Conservation (phyloP, 192 early-diverging fungal genomes). For the Diversispora eburnea region DNA sequence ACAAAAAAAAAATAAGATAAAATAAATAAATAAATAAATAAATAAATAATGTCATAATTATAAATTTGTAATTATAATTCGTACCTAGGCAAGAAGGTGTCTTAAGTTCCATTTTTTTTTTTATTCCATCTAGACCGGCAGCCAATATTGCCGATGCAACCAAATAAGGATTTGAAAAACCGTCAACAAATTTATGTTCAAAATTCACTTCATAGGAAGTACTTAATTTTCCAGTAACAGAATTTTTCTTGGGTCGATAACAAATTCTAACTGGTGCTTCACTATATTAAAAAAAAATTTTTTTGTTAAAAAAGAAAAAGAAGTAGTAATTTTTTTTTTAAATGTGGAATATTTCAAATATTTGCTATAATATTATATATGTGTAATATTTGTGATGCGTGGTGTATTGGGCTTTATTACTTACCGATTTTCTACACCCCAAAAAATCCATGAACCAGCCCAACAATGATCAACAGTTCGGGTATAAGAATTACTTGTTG, state of each 20-base stretch:
- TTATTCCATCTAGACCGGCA: slow-evolving; percentile 5
- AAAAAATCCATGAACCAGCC: slow-evolving; percentile 13
- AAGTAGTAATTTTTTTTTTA: not conserved
- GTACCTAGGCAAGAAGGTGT: not conserved
- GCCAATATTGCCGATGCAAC: not conserved
- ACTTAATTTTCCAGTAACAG: too few relatives aligned
- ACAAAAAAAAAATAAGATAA: not conserved
- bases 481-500: not conserved
- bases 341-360: not conserved
- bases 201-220: not conserved
- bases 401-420: too few relatives aligned
- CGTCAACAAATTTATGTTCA: slow-evolving; percentile 14
- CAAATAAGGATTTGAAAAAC: slow-evolving; percentile 7
- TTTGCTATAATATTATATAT: not conserved
- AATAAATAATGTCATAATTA: too few relatives aligned
- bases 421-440: slow-evolving; percentile 18
- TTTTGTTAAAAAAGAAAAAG: too few relatives aligned
- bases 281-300: too few relatives aligned
- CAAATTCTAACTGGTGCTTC: slow-evolving; percentile 9
- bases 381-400: too few relatives aligned
- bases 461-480: slow-evolving; percentile 1
- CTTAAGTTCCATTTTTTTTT: slow-evolving; percentile 3
- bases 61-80: not conserved
- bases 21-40: not conserved
- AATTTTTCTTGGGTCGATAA: not conserved